phyloP scores from a whole-genome alignment of 2,329 filamentous ascomycete genomes.

The Diplocarpon mali region DNA sequence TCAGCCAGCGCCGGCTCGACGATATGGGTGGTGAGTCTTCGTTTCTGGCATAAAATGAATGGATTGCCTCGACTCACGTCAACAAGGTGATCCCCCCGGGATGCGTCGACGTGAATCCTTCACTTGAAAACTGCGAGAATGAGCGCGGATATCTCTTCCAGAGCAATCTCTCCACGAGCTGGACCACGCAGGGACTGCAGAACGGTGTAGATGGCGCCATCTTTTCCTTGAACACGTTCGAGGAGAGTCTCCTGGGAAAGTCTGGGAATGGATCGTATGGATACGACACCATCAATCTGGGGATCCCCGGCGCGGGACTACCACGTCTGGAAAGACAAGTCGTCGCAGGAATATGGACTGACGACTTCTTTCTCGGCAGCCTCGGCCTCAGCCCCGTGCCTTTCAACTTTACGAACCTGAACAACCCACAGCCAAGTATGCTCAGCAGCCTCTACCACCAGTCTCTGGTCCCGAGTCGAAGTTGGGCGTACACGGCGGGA shows the following conservation, averaged over 20 bases:
- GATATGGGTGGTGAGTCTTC: constrained; percentile 40
- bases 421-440: constrained; percentile 27
- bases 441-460: constrained; percentile 28
- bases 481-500: constrained; percentile 33
- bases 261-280: constrained; percentile 13
- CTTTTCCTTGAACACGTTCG: constrained; percentile 7
- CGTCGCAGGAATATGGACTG: constrained; percentile 9
- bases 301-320: constrained; percentile 17
- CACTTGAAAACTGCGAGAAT: constrained; percentile 33
- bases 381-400: constrained; percentile 31
- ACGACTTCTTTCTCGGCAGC: constrained; percentile 25
- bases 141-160: constrained; percentile 51
- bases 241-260: constrained; percentile 5
- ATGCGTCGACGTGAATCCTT: constrained; percentile 33
- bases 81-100: constrained; percentile 35
- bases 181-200: constrained; percentile 29
- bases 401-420: constrained; percentile 28
- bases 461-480: constrained; percentile 29
- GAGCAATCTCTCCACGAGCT: constrained; percentile 38
- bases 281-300: constrained; percentile 12
- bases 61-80: background rate
- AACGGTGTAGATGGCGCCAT: constrained; percentile 36
- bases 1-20: constrained; percentile 59
- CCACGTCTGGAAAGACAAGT: constrained; percentile 12
- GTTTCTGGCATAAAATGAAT: background rate